Base-by-base conservation (phyloP, 331 rosid species). In the Telfairia occidentalis region DNA sequence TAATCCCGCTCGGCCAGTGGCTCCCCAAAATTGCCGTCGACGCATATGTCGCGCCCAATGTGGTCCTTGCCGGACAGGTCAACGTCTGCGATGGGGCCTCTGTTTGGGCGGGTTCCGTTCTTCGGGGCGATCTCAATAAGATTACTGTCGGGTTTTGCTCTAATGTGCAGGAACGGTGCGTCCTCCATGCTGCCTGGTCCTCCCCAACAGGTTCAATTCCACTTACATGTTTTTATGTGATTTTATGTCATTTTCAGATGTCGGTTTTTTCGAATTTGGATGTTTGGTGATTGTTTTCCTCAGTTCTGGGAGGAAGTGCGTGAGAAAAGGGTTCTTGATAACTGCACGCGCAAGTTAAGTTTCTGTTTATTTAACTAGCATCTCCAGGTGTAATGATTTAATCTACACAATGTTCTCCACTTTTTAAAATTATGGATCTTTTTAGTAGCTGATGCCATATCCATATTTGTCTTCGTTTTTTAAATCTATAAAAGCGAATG, bases 41-140 rank as follows among this genome's bases (percentile, higher is more conserved):
- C 57, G 99, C 99, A 77, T 95, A 90, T 84, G 99, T 95, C 75
- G 97, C 99, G 0, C 99, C 99, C 3, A 95, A 95, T 60, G 99
- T 95, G 18, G 97, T 95, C 50, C 92, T 95, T 55, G 97, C 97
- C 13, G 97, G 99, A 30, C 99, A 95, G 86, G 99, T 95, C 77
- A 90, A 90, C 32, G 89, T 95, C 13, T 82, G 80, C 80, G 99
- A 95, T 50, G 97, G 94, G 3, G 92, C 99, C 78, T 92, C 99
- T 34, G 96, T 95, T 12, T 95, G 99, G 99, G 84, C 97, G 1
- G 96, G 99, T 9, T 80, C 90, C 12, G 97, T 95, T 34, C 96
- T 92, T 58, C 97, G 99, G 5, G 99, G 99, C 57, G 97, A 95
- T 88, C 97, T 95, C 83, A 95, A 95, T 77, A 95, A 89, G 87